phyloP scores from a whole-genome alignment of 2,329 filamentous ascomycete species.

The Epichloe sibirici region DNA sequence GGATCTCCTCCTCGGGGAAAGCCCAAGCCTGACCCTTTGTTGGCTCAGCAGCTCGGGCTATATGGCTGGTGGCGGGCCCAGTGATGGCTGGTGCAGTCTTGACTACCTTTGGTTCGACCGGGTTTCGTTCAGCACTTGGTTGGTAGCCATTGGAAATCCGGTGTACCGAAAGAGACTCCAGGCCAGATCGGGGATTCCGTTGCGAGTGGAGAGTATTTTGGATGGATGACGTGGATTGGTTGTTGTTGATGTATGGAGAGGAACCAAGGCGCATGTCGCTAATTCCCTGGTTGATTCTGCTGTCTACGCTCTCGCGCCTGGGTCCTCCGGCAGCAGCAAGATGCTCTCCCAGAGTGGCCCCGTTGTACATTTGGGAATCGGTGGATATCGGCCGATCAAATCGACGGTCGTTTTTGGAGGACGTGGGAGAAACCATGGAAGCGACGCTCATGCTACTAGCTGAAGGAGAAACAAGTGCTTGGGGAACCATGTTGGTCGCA shows the following conservation, averaged over 20 bases:
- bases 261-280: conserved; percentile 56
- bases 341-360: conserved; percentile 21
- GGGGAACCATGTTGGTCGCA: conserved; percentile 35
- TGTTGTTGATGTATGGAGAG: conserved; percentile 61
- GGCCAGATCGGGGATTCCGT: conserved; percentile 41
- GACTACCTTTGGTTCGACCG: conserved; percentile 38
- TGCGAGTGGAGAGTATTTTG: conserved; percentile 59
- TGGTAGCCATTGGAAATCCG: conserved; percentile 55
- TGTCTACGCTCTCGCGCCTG: conserved; percentile 66
- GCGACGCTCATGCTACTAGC: conserved; percentile 53
- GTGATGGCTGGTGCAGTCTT: conserved; percentile 67
- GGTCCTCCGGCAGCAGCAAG: conserved; percentile 30
- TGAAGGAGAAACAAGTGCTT: conserved; percentile 41
- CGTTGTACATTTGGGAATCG: conserved; percentile 19
- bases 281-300: conserved; percentile 62
- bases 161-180: conserved; percentile 42
- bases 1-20: conserved; percentile 62
- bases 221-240: conserved; percentile 64
- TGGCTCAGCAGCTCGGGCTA: conserved; percentile 60
- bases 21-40: conserved; percentile 78
- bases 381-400: conserved; percentile 29
- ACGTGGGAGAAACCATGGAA: conserved; percentile 51
- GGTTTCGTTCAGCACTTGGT: conserved; percentile 45
- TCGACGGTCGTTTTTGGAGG: conserved; percentile 31
- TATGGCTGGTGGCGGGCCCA: conserved; percentile 52